Evolutionary conservation across 129 eudicot genomes (phyloP), one percentile per base, ranked within the genome.

Genomic region (Tanacetum coccineum): DNA sequence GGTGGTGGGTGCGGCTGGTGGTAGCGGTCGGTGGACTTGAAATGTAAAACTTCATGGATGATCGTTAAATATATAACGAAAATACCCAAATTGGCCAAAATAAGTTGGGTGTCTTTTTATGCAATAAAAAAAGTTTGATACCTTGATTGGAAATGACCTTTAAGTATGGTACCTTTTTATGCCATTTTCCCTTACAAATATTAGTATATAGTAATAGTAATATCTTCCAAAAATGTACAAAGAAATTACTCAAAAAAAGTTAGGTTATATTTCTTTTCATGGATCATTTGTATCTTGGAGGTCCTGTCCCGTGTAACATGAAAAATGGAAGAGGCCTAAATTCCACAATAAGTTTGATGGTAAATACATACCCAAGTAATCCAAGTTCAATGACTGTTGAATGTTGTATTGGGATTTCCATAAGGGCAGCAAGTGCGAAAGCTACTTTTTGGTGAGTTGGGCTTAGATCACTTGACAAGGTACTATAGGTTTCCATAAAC

Each of bases 381-480:
- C 86, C 83, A 64, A 85, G 70, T 49, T 88, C 91, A 5, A 6
- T 67, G 9, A 87, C 59, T 62, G 88, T 91, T 52, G 51, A 49
- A 69, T 88, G 85, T 65, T 88, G 96, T 76, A 78, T 73, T 7
- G 96, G 96, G 25, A 88, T 80, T 80, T 88, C 96, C 96, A 88
- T 88, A 15, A 88, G 87, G 46, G 96, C 91, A 56, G 96, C 91
- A 51, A 88, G 87, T 67, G 96, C 96, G 59, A 88, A 88, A 30
- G 96, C 88, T 57, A 91, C 70, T 83, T 88, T 91, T 79, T 81
- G 85, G 59, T 54, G 64, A 26, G 85, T 4, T 6, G 80, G 67
- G 67, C 80, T 85, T 53, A 57, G 45, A 70, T 85, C n/a, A 73
- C 59, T 85, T 2, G 80, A 73, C 87, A 88, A 82, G 68, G 85